Conservation (phyloP, 345 rosid genomes). For the Raphanus sativus region DNA sequence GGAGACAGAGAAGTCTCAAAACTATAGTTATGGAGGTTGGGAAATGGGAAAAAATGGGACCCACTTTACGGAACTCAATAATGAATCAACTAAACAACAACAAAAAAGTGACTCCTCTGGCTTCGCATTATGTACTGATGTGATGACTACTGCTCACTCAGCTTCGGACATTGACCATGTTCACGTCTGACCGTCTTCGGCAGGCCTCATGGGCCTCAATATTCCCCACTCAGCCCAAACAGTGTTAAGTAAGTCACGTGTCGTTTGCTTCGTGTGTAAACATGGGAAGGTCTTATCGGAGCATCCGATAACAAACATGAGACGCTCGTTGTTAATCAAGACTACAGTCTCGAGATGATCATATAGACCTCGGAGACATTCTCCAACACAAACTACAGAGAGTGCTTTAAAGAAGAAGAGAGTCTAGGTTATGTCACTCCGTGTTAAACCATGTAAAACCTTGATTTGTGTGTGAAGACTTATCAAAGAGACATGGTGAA, state of each 20-base stretch:
- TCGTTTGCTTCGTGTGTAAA: not conserved
- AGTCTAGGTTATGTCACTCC: not conserved
- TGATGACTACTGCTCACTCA: slow-evolving; percentile 11
- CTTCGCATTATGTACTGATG: slow-evolving; percentile 28
- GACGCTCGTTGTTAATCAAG: slow-evolving; percentile 73
- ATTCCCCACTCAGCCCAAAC: slow-evolving; percentile 9
- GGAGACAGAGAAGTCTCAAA: slow-evolving; percentile 32
- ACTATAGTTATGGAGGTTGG: slow-evolving; percentile 25
- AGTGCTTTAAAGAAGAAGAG: not conserved
- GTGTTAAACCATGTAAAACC: slow-evolving; percentile 5
- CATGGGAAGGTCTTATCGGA: not conserved
- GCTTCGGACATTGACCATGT: slow-evolving; percentile 8
- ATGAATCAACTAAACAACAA: slow-evolving; percentile 6
- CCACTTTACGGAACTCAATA: slow-evolving; percentile 28
- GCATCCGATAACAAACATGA: too few relatives aligned
- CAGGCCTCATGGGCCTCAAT: slow-evolving; percentile 8
- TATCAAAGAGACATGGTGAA: slow-evolving; percentile 15
- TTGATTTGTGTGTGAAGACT: not conserved
- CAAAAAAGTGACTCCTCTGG: slow-evolving; percentile 15
- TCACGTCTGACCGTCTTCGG: not conserved
- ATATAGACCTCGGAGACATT: slow-evolving; percentile 68
- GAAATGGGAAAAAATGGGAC: slow-evolving; percentile 28
- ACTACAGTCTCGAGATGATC: slow-evolving; percentile 60
- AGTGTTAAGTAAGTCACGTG: slow-evolving; percentile 13
- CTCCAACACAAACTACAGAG: slow-evolving; percentile 47